phyloP scores from a whole-genome alignment of 2,329 filamentous ascomycete genomes.

The Penicillium sp. region DNA sequence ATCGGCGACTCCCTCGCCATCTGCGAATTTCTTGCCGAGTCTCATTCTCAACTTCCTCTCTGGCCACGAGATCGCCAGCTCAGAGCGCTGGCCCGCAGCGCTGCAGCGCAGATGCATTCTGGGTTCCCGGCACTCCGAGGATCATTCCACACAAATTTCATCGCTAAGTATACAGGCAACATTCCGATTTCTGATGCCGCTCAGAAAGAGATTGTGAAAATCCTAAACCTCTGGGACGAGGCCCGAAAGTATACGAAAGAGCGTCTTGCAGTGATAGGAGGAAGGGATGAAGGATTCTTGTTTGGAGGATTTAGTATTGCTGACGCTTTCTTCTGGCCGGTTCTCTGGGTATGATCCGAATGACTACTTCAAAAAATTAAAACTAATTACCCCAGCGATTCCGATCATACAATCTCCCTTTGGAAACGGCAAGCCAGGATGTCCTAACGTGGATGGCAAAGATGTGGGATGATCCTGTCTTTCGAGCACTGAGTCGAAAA shows the following conservation, averaged over 20 bases:
- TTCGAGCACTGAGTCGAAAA: conserved; percentile 19
- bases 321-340: conserved; percentile 38
- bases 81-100: conserved; percentile 30
- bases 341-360: conserved; percentile 30
- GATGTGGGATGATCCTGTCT: conserved; percentile 31
- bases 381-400: conserved; percentile 23
- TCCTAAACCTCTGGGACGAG: conserved; percentile 28
- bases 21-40: conserved; percentile 32
- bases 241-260: conserved; percentile 21
- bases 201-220: conserved; percentile 20
- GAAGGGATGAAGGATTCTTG: conserved; percentile 32
- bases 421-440: conserved; percentile 24
- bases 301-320: conserved; percentile 36
- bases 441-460: conserved; percentile 30
- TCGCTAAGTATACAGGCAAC: conserved; percentile 29
- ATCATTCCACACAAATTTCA: conserved; percentile 27
- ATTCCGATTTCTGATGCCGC: conserved; percentile 25
- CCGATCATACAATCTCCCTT: conserved; percentile 29
- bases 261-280: conserved; percentile 20
- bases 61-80: conserved; percentile 32
- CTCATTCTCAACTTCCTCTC: conserved; percentile 24
- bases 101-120: conserved; percentile 33
- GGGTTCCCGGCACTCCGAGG: conserved; percentile 26
- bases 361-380: background rate
- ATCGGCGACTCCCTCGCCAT: conserved; percentile 32